These are phyloP conservation scores for Tagetes patula DNA, from an alignment of 129 eudicot species.

Conservation along the genomic window DNA sequence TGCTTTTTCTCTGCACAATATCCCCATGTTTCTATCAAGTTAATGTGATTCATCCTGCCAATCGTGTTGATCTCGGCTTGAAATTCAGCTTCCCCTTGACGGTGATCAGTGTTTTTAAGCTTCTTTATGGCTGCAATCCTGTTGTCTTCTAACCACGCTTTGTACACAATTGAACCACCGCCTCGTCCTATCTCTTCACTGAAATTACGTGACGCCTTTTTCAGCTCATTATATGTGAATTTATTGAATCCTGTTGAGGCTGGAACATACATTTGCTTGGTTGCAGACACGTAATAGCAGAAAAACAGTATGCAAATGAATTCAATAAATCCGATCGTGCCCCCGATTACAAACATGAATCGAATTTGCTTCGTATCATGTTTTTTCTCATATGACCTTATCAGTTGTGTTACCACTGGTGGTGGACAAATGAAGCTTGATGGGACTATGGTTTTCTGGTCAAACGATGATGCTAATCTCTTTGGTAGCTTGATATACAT, in stretches of 20 bases:
- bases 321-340: slow-evolving; percentile 24
- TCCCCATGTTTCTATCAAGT: slow-evolving; percentile 37
- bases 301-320: slow-evolving; percentile 10
- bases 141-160: slow-evolving; percentile 29
- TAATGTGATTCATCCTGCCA: slow-evolving; percentile 37
- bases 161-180: slow-evolving; percentile 34
- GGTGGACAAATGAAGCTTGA: slow-evolving; percentile 15
- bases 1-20: slow-evolving; percentile 33
- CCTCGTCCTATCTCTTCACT: slow-evolving; percentile 49
- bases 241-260: slow-evolving; percentile 31
- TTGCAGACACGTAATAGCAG: slow-evolving; percentile 8
- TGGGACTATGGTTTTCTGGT: neutral
- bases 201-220: slow-evolving; percentile 30
- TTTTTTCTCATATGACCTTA: neutral
- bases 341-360: slow-evolving; percentile 22
- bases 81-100: slow-evolving; percentile 33
- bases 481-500: slow-evolving; percentile 38
- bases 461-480: neutral
- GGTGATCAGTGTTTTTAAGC: slow-evolving; percentile 16
- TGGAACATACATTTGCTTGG: slow-evolving; percentile 27
- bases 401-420: neutral
- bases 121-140: slow-evolving; percentile 39
- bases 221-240: slow-evolving; percentile 31
- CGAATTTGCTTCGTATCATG: neutral
- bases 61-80: slow-evolving; percentile 38